Percentiles rank a stretch among this genome's conserved stretches.
Conservation (phyloP, 169 alveolate species). For the Babesia caballi region DNA sequence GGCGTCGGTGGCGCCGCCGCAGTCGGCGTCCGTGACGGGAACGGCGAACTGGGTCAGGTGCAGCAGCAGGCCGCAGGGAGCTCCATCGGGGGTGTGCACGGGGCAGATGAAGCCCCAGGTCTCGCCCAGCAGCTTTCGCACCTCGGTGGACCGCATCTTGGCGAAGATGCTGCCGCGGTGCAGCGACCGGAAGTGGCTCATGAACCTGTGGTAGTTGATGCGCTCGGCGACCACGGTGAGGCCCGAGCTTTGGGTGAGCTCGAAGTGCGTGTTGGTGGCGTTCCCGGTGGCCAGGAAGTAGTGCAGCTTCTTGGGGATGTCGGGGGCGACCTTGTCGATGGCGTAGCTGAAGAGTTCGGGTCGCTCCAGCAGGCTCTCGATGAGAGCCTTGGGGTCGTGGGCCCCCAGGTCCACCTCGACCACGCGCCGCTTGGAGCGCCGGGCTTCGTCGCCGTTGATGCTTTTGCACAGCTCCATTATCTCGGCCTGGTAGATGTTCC, state of each 20-base stretch:
- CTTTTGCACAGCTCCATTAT: constrained; percentile 18
- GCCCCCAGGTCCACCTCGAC: constrained; percentile 6
- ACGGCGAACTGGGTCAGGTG: constrained; percentile 89
- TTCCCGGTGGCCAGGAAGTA: constrained; percentile 97
- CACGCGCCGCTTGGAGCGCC: constrained; percentile 4
- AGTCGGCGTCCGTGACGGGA: constrained; percentile 54
- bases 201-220: constrained; percentile 93
- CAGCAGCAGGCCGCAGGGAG: constrained; percentile 98
- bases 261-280: constrained; percentile 77
- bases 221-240: constrained; percentile 98
- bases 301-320: constrained; percentile 50
- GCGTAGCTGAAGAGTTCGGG: constrained; percentile 59
- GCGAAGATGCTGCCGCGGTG: constrained; percentile 99
- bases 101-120: constrained; percentile 99
- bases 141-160: constrained; percentile 93
- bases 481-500: constrained; percentile 64
- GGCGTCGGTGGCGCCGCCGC: constrained; percentile 36
- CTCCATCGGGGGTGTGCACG: constrained; percentile 99
- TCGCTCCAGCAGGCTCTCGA: constrained; percentile 22
- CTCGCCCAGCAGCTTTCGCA: constrained; percentile 97
- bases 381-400: constrained; percentile 17
- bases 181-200: constrained; percentile 97
- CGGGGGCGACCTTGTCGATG: constrained; percentile 57
- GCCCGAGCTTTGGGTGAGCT: constrained; percentile 91
- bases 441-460: constrained; percentile 20